phyloP scores from a whole-genome alignment of 306 rosid genomes.

The Pachyrhizus erosus region DNA sequence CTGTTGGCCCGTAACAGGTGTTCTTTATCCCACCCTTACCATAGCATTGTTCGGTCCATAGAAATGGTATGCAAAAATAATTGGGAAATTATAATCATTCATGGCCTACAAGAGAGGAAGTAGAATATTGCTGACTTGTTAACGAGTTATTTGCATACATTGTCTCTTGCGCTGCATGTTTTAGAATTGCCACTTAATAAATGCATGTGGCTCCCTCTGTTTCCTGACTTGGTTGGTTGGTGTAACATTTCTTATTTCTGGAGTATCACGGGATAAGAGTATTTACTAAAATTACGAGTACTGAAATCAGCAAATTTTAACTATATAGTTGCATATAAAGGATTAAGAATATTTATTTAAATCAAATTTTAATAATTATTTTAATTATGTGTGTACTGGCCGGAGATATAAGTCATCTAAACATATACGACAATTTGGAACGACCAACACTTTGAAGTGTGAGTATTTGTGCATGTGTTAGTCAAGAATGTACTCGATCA shows the following conservation, averaged over 20 bases:
- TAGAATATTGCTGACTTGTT: conserved; percentile 24
- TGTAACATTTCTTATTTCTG: background rate
- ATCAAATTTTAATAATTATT: background rate
- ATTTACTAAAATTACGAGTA: background rate
- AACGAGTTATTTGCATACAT: background rate
- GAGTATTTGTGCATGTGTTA: no score
- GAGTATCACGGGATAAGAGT: background rate
- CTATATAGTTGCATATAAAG: background rate
- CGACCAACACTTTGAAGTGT: no score
- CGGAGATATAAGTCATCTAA: no score
- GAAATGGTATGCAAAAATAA: background rate
- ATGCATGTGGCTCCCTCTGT: conserved; percentile 20
- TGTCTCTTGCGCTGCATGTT: conserved; percentile 1
- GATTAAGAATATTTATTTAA: background rate
- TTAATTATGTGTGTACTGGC: no score
- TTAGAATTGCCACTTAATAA: background rate
- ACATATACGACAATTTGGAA: no score
- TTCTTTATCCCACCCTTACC: background rate
- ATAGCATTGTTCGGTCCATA: background rate
- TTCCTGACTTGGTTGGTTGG: background rate
- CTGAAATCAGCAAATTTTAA: background rate
- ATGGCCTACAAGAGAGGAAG: conserved; percentile 24
- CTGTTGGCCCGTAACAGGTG: background rate
- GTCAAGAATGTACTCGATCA: no score
- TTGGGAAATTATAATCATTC: conserved; percentile 3